phyloP scores from a whole-genome alignment of 495 filamentous ascomycete genomes.

The Acidomyces sp. region DNA sequence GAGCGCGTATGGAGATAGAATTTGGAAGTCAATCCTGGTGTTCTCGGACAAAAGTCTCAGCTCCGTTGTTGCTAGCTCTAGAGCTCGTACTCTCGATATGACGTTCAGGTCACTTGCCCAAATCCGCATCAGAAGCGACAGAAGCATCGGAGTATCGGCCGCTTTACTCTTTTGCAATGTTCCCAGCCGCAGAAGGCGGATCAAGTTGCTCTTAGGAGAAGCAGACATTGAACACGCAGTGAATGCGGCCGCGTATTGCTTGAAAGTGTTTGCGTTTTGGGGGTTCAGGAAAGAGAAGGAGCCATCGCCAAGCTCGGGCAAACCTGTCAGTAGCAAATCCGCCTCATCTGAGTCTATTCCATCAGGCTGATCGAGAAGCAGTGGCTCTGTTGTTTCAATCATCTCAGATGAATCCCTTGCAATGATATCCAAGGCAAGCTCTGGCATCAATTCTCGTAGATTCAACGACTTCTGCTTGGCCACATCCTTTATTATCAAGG shows the following conservation, averaged over 20 bases:
- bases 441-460: not conserved
- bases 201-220: not conserved
- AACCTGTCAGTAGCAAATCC: not conserved
- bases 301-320: not conserved
- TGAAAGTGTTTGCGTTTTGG: not conserved
- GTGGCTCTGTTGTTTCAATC: too few relatives aligned
- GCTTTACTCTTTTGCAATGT: not conserved
- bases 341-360: not conserved
- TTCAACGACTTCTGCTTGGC: constrained; percentile 3
- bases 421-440: too few relatives aligned
- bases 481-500: not conserved
- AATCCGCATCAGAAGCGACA: constrained; percentile 6
- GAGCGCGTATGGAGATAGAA: constrained; percentile 63
- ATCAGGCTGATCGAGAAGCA: too few relatives aligned
- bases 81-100: not conserved
- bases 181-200: not conserved
- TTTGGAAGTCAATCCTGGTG: constrained; percentile 51
- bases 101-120: constrained; percentile 1
- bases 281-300: not conserved
- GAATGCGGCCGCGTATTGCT: constrained; percentile 1
- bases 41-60: not conserved
- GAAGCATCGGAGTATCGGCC: constrained; percentile 17
- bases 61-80: not conserved
- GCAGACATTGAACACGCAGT: not conserved
- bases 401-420: too few relatives aligned